Conservation (phyloP, 2,329 filamentous ascomycete genomes). For the Xylaria sp. region DNA sequence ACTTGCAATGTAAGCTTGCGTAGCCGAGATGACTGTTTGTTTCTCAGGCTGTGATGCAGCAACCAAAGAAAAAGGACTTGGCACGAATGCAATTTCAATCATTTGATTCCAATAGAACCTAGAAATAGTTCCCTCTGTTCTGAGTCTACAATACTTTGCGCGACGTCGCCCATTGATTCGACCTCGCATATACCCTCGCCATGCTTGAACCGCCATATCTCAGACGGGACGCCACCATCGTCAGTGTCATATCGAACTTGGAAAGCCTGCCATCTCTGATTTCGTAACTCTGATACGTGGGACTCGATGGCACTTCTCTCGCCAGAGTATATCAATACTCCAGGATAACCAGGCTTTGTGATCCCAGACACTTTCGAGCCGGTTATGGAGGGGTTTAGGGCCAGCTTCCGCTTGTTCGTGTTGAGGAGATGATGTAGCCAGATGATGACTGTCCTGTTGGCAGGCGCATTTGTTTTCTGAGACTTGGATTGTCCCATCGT, state of each 20-base stretch:
- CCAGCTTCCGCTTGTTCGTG: conserved; percentile 42
- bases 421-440: conserved; percentile 45
- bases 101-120: conserved; percentile 40
- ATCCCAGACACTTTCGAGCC: conserved; percentile 31
- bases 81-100: not conserved
- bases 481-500: not conserved
- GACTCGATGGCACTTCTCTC: conserved; percentile 31
- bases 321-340: conserved; percentile 39
- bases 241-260: conserved; percentile 40
- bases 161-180: conserved; percentile 38
- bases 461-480: not conserved
- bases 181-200: conserved; percentile 37
- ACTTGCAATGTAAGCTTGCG: not conserved
- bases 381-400: conserved; percentile 33
- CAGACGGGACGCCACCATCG: conserved; percentile 11
- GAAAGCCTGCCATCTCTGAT: conserved; percentile 42
- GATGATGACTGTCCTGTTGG: conserved; percentile 38
- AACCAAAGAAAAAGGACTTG: not conserved
- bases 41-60: not conserved
- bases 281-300: conserved; percentile 36
- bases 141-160: conserved; percentile 31
- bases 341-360: conserved; percentile 42
- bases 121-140: conserved; percentile 37
- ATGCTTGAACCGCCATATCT: conserved; percentile 38
- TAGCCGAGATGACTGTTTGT: not conserved